Evolutionary conservation across 495 filamentous ascomycete species (phyloP), one percentile per base, ranked within the genome.

Genomic region (Aspergillus nanangensis): DNA sequence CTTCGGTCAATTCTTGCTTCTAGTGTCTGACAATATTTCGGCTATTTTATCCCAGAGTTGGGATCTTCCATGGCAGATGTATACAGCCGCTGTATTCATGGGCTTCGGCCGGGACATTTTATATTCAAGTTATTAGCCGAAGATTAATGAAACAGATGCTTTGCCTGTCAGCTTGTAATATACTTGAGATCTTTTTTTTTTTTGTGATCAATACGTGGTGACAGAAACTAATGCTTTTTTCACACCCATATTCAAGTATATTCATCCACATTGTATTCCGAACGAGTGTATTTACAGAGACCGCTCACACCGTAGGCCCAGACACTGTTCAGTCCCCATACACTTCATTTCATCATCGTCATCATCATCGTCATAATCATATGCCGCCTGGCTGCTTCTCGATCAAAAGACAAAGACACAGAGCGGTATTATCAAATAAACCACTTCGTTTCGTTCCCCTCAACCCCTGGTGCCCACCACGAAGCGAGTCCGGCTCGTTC

Each of bases 401-500:
- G 14, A 10, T 32, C 2, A 17, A 22, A 15, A 35, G 41, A 33
- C 29, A 36, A 18, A 11, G 14, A 18, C 15, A 0, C 13, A 35
- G 29, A 8, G 41, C 27, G 17, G 23, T 22, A 15, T 43, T 43
- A 20, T 34, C 41, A n/a, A 29, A n/a, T n/a, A n/a, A n/a, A n/a
- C n/a, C n/a, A n/a, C n/a, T n/a, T 22, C 37, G n/a, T 39, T 23
- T 15, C 18, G 13, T 39, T 25, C 35, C 25, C 36, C 33, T 45
- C 47, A 38, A 40, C 18, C 19, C 19, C 7, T 21, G 37, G 36
- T 18, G 36, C 20, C n/a, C 15, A 18, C 36, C 36, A 39, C 44
- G 52, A 52, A 51, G 49, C 36, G 51, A 57, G 49, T 52, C 53
- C 54, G 51, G 50, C 48, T 53, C 47, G 41, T 42, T 48, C 53